Base-by-base conservation (phyloP, 2,329 filamentous ascomycete genomes). In the Colletotrichum musae region DNA sequence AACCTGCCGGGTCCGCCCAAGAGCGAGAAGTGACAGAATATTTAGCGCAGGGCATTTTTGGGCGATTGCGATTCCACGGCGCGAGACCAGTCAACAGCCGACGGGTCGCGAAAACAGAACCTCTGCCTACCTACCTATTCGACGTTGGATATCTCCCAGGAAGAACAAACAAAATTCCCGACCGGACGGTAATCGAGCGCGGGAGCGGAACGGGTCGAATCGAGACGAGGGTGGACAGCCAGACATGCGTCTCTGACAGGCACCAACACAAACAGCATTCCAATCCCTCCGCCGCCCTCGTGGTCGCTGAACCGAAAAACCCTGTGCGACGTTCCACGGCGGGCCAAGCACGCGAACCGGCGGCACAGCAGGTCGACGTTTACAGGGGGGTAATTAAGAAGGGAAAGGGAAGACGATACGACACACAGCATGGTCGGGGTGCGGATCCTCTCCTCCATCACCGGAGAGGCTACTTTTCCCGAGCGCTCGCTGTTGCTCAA, bases 191-290 rank as follows among this genome's bases (percentile, higher is more conserved):
- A 24, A n/a, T 59, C 16, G 18, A 47, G 24, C 21, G 39, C 51
- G 64, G 58, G 43, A 43, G 21, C 15, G 43, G 48, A 41, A 50
- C 18, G 52, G 26, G 41, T 26, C 60, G 62, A 52, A n/a, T 18
- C 39, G 26, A 58, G 52, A 13, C 39, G 47, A 59, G 7, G 21
- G 48, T 21, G 24, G 18, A 24, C 24, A 18, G 48, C 32, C 9
- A 18, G 58, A 51, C 43, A 66, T 66, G 62, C 56, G 36, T 36
- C 21, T 39, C 39, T 66, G 61, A 66, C 50, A 18, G 58, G 58
- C 52, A 45, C 45, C 59, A 54, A 62, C 59, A 62, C 32, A 32
- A 32, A 21, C 18, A 53, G 15, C 32, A 18, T 47, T 47, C 26
- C 45, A 16, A 16, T 43, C n/a, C 43, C 28, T 56, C 28, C 28